These are phyloP conservation scores for Remersonia thermophila DNA, from an alignment of 2,329 filamentous ascomycete species.

Conservation along the genomic window DNA sequence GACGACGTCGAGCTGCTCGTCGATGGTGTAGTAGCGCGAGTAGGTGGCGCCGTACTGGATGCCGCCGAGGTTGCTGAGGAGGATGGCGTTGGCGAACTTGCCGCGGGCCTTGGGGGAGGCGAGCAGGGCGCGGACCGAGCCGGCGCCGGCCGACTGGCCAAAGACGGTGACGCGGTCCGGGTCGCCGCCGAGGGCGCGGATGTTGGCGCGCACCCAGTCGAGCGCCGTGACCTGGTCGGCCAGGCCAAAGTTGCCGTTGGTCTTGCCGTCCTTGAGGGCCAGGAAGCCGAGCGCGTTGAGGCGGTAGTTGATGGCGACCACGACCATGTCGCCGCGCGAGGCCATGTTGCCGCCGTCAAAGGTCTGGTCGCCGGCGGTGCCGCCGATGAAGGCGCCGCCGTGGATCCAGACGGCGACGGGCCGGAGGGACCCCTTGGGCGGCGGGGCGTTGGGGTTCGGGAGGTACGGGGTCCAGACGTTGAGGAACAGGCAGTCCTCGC, in stretches of 20 bases:
- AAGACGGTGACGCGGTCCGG: slow-evolving; percentile 44
- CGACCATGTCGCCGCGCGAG: slow-evolving; percentile 45
- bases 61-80: slow-evolving; percentile 29
- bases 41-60: slow-evolving; percentile 44
- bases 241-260: slow-evolving; percentile 37
- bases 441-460: slow-evolving; percentile 18
- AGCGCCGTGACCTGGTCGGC: slow-evolving; percentile 37
- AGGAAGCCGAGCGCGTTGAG: slow-evolving; percentile 46
- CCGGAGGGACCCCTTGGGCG: slow-evolving; percentile 17
- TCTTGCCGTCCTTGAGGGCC: slow-evolving; percentile 34
- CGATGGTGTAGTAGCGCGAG: slow-evolving; percentile 45
- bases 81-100: slow-evolving; percentile 36
- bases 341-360: slow-evolving; percentile 44
- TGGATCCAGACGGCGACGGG: slow-evolving; percentile 30
- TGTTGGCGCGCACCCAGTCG: slow-evolving; percentile 39
- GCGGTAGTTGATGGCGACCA: slow-evolving; percentile 49
- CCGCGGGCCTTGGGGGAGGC: slow-evolving; percentile 34
- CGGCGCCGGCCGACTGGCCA: slow-evolving; percentile 42
- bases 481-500: slow-evolving; percentile 36
- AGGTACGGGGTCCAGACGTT: slow-evolving; percentile 33
- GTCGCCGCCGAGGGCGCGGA: slow-evolving; percentile 43
- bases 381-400: slow-evolving; percentile 44
- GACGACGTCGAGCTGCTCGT: slow-evolving; percentile 34
- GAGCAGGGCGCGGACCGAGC: slow-evolving; percentile 37
- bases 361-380: slow-evolving; percentile 26